Base-by-base conservation (phyloP, 176 grass and related monocot species). In the Juncus effusus region DNA sequence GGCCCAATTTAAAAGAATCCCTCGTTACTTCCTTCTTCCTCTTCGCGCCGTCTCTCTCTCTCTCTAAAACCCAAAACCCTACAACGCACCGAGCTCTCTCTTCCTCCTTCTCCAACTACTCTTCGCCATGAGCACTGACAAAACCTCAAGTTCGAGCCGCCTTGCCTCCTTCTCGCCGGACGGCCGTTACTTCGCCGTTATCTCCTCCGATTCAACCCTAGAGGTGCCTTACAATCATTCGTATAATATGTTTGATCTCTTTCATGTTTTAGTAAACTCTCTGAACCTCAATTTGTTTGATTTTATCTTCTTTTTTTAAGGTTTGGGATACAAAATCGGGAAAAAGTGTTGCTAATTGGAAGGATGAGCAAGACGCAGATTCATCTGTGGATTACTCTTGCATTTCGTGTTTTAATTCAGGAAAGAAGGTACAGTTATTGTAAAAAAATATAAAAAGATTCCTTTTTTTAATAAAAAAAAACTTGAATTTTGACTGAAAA, bases 371-470 rank as follows among this genome's bases (percentile, higher is more conserved):
- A 28, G 19, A 28, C 19, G 3, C 65, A 0, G 65, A 56, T 4
- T 69, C 73, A 13, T 42, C 61, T 53, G 56, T 61, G 58, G 68
- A 64, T 13, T 84, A 84, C 57, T 62, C 60, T 58, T 77, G 82
- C 16, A 77, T 66, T 73, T 63, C 72, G 52, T 85, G 82, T 63
- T 76, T 59, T 36, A 56, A 75, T 67, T 57, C 64, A 65, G 42
- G 41, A 52, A 85, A 85, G 61, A 85, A 85, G 73, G 83, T 85
- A 73, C 4, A 6, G 45, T 13, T 15, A 56, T 38, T 11, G 54
- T n/a, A n/a, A n/a, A n/a, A n/a, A n/a, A n/a, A n/a, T n/a, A n/a
- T n/a, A n/a, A n/a, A n/a, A n/a, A n/a, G 50, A 67, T 2, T 3
- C 40, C 80, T 2, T 47, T 42, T 56, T 55, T 38, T 67, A 6